These are phyloP conservation scores for Lecanicillium sp. DNA, from an alignment of 2,329 filamentous ascomycete genomes.

Conservation along the genomic window DNA sequence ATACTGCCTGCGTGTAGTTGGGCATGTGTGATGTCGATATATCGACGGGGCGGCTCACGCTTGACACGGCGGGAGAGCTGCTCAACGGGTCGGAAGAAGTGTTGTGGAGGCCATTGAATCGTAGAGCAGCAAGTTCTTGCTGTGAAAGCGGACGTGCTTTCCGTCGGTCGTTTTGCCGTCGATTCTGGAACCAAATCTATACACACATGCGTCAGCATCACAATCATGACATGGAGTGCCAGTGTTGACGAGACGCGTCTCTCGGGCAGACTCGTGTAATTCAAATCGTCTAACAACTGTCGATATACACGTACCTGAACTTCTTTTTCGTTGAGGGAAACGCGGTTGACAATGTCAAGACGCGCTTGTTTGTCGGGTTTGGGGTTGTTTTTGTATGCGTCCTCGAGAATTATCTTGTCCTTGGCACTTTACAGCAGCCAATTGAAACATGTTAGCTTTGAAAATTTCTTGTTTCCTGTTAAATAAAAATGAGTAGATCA, in stretches of 20 bases:
- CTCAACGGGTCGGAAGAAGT: constrained; percentile 37
- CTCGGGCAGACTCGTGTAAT: constrained; percentile 1
- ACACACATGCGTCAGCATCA: constrained; percentile 74
- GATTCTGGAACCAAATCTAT: constrained; percentile 98
- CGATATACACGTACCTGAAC: constrained; percentile 63
- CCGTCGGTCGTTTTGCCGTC: constrained; percentile 83
- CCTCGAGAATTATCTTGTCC: constrained; percentile 82
- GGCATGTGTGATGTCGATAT: constrained; percentile 15
- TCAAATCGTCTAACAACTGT: background rate
- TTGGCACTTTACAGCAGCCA: constrained; percentile 51
- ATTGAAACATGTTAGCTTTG: constrained; percentile 8
- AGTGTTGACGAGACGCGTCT: constrained; percentile 12
- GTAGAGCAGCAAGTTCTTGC: constrained; percentile 61
- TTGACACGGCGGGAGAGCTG: constrained; percentile 17
- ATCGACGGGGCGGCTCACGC: constrained; percentile 17
- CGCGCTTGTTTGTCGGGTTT: constrained; percentile 90
- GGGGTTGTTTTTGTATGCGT: constrained; percentile 73
- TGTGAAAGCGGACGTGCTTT: constrained; percentile 77
- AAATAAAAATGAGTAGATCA: constrained; percentile 18
- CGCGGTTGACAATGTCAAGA: constrained; percentile 73
- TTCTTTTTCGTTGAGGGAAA: constrained; percentile 89
- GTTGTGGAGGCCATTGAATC: constrained; percentile 45
- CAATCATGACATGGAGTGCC: constrained; percentile 87
- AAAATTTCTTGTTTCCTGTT: background rate
- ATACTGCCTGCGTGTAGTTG: constrained; percentile 8